phyloP scores from a whole-genome alignment of 768 basidiomycete species.

The Mrakia gelida region DNA sequence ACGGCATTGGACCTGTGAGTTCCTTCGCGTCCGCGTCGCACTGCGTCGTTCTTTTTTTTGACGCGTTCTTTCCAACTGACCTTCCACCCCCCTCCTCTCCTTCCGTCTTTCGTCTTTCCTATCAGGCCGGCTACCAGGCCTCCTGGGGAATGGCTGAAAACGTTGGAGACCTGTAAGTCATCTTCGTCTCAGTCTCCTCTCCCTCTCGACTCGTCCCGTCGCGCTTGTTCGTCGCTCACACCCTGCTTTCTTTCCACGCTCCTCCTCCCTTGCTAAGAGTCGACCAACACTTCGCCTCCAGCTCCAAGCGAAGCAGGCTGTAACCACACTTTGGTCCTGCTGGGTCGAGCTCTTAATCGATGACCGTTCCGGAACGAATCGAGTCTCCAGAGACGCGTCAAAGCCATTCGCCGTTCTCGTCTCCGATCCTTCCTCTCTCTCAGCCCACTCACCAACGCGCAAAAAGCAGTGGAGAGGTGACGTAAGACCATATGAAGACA shows the following conservation, averaged over 20 bases:
- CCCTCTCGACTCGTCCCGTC: conserved; percentile 14
- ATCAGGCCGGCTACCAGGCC: conserved; percentile 37
- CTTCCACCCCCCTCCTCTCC: not conserved
- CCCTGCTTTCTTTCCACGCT: no score
- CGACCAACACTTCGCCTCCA: conserved; percentile 12
- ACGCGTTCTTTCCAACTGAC: not conserved
- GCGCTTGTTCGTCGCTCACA: not conserved
- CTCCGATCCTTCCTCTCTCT: no score
- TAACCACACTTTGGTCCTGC: no score
- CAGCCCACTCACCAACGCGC: no score
- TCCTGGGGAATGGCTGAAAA: conserved; percentile 42
- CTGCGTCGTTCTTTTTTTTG: not conserved
- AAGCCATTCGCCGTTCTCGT: no score
- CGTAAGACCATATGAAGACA: no score
- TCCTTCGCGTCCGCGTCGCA: not conserved
- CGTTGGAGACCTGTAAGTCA: conserved; percentile 34
- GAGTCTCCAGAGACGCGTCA: no score
- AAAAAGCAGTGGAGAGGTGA: no score
- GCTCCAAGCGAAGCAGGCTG: no score
- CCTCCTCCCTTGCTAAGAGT: not conserved
- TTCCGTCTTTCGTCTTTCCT: not conserved
- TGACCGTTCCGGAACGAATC: no score
- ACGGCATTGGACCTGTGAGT: conserved; percentile 53
- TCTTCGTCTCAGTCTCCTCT: conserved; percentile 4
- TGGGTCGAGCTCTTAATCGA: no score